Conservation (phyloP, 164 flowering plant genomes). For the Dillenia turbinata region DNA sequence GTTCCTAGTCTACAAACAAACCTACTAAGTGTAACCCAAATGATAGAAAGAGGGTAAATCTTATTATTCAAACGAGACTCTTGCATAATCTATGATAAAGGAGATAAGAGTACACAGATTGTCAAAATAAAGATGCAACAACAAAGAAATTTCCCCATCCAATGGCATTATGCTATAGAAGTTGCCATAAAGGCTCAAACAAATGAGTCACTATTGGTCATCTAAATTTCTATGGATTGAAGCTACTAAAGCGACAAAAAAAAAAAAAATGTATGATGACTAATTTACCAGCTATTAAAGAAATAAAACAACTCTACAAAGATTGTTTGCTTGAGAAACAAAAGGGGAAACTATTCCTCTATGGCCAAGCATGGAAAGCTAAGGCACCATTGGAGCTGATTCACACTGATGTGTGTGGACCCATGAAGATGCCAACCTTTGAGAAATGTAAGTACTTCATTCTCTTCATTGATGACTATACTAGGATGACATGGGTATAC, state of each 20-base stretch:
- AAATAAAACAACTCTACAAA: no score
- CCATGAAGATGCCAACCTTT: background rate
- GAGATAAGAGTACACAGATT: no score
- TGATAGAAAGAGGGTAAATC: background rate
- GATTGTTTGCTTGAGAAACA: no score
- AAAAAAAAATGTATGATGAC: background rate
- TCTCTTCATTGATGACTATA: background rate
- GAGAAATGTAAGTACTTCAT: background rate
- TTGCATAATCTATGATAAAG: background rate
- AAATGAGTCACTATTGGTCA: background rate
- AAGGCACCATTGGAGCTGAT: background rate
- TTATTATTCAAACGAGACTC: background rate
- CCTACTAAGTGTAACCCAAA: background rate
- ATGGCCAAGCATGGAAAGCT: background rate
- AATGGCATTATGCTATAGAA: background rate
- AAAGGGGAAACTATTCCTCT: background rate
- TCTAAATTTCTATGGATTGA: background rate
- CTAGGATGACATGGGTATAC: constrained; percentile 1
- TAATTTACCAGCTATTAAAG: background rate
- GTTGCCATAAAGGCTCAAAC: background rate
- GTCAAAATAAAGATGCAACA: no score
- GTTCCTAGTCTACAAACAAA: no score
- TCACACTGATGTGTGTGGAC: constrained; percentile 4
- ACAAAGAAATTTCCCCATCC: no score
- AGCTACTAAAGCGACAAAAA: background rate